Evolutionary conservation across 2,329 filamentous ascomycete genomes (phyloP).

Genomic region (Cercospora sp.): DNA sequence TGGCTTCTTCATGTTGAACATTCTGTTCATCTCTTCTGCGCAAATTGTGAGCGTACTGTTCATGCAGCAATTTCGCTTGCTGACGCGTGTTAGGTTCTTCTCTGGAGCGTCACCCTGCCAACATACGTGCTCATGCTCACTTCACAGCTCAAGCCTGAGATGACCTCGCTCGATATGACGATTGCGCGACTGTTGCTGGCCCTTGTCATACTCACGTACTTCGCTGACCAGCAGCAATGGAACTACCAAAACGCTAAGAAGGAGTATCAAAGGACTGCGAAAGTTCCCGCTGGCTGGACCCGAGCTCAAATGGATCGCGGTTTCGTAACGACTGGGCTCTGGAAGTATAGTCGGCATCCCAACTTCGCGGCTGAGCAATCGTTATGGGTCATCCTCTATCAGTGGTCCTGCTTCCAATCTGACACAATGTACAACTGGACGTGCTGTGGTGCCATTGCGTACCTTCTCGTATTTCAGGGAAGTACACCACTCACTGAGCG

Average conservation of each 20-base stretch:
- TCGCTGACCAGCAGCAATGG: slow-evolving; percentile 94
- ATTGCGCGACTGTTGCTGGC: slow-evolving; percentile 58
- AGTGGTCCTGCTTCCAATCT: slow-evolving; percentile 79
- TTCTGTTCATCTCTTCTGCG: slow-evolving; percentile 80
- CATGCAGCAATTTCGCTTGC: neutral
- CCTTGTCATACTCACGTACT: slow-evolving; percentile 66
- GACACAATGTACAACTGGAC: slow-evolving; percentile 77
- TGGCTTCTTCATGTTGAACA: slow-evolving; percentile 80
- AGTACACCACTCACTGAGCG: slow-evolving; percentile 86
- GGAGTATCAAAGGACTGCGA: slow-evolving; percentile 70
- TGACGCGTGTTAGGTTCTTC: slow-evolving; percentile 58
- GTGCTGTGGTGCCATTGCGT: slow-evolving; percentile 64
- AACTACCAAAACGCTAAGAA: slow-evolving; percentile 79
- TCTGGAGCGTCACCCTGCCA: slow-evolving; percentile 76
- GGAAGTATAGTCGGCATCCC: slow-evolving; percentile 85
- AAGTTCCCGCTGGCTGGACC: slow-evolving; percentile 59
- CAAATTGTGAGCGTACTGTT: slow-evolving; percentile 56
- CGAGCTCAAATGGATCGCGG: slow-evolving; percentile 83
- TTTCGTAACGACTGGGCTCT: slow-evolving; percentile 81
- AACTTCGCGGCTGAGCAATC: slow-evolving; percentile 93
- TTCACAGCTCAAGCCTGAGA: slow-evolving; percentile 59
- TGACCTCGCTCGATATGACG: slow-evolving; percentile 56
- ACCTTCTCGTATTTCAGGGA: slow-evolving; percentile 81
- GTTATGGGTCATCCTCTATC: slow-evolving; percentile 84
- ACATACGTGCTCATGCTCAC: slow-evolving; percentile 78